These are phyloP conservation scores for Jacaranda mimosifolia DNA, from an alignment of 257 asterid species.

Conservation along the genomic window DNA sequence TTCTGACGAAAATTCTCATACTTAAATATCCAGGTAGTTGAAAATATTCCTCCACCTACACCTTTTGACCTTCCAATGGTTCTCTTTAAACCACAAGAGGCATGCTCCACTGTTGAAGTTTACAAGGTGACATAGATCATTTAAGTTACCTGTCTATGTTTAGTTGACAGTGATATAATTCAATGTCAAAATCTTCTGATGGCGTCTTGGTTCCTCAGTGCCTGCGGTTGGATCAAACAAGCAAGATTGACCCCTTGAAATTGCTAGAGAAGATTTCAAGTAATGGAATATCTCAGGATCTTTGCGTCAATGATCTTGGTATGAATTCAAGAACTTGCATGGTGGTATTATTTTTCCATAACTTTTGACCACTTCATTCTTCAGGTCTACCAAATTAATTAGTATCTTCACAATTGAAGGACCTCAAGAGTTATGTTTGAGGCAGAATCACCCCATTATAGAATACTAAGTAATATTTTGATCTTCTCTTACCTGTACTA, in stretches of 20 bases:
- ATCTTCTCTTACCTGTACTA: background rate
- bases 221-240: slow-evolving; percentile 67
- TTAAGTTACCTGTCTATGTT: slow-evolving; percentile 22
- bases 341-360: background rate
- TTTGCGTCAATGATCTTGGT: slow-evolving; percentile 91
- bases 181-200: slow-evolving; percentile 19
- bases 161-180: background rate
- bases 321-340: slow-evolving; percentile 37
- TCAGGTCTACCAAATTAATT: slow-evolving; percentile 13
- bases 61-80: slow-evolving; percentile 80
- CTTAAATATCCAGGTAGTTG: slow-evolving; percentile 64
- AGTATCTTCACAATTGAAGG: background rate
- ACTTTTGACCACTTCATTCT: background rate
- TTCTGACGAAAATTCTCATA: background rate
- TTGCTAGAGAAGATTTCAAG: slow-evolving; percentile 79
- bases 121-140: slow-evolving; percentile 69
- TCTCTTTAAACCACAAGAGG: slow-evolving; percentile 91
- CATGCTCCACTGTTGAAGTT: slow-evolving; percentile 97
- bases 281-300: slow-evolving; percentile 84
- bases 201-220: slow-evolving; percentile 55
- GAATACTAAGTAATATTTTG: too few relatives aligned
- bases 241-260: slow-evolving; percentile 77
- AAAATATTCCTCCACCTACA: slow-evolving; percentile 73
- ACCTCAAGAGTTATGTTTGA: background rate
- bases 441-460: too few relatives aligned